Evolutionary conservation across 352 stramenopile species (phyloP).

Genomic region (Phytophthora colocasiae): DNA sequence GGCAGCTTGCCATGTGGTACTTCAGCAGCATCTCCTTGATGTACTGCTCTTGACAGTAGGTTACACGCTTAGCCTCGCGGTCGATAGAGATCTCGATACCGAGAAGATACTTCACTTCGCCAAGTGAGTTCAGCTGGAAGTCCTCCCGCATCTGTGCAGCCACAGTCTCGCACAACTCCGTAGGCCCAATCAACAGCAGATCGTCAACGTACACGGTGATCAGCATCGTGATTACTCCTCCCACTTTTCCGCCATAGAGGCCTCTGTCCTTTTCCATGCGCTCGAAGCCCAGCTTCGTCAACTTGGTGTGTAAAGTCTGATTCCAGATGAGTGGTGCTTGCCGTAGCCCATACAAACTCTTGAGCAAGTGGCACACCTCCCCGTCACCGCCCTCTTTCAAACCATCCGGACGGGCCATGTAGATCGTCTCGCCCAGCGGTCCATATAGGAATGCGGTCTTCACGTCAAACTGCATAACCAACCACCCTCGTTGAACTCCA

Average conservation of each 20-base stretch:
- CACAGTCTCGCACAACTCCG: slow-evolving; percentile 1
- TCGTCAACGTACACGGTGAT: slow-evolving; percentile 8
- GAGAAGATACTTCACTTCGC: slow-evolving; percentile 6
- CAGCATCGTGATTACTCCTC: slow-evolving; percentile 9
- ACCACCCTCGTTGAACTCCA: slow-evolving; percentile 2
- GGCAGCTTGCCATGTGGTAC: slow-evolving; percentile 13
- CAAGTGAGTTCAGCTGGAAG: not conserved
- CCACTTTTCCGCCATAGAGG: slow-evolving; percentile 7
- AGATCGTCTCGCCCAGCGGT: slow-evolving; percentile 5
- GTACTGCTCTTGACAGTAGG: not conserved
- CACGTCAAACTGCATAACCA: slow-evolving; percentile 19
- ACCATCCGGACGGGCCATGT: slow-evolving; percentile 5
- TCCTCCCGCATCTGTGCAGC: not conserved
- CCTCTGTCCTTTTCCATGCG: not conserved
- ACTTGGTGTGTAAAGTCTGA: not conserved
- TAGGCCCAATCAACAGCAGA: not conserved
- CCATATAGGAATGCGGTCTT: slow-evolving; percentile 22
- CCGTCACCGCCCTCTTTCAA: not conserved
- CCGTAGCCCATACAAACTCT: slow-evolving; percentile 16
- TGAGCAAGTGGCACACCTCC: slow-evolving; percentile 6
- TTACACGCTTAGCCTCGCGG: not conserved
- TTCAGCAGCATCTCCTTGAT: slow-evolving; percentile 1
- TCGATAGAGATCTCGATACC: not conserved
- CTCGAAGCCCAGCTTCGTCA: slow-evolving; percentile 4
- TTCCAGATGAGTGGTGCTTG: slow-evolving; percentile 19